These are phyloP conservation scores for Raffaelea albimanens DNA, from an alignment of 2,329 filamentous ascomycete genomes.

Conservation along the genomic window DNA sequence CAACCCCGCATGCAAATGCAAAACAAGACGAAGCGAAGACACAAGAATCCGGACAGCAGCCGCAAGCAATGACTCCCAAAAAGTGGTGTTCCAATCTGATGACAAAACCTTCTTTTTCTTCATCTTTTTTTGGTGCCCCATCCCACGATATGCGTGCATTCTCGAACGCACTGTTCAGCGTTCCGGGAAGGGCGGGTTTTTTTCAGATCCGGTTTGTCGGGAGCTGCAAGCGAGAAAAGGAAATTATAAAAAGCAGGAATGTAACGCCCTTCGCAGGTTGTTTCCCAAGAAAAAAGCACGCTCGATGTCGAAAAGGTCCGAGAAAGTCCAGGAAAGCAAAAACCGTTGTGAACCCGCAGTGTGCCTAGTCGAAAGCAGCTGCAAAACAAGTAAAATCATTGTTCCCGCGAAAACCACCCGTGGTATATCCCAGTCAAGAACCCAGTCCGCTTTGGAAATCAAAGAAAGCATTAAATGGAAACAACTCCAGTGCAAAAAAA, in stretches of 20 bases:
- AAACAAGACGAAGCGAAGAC: neutral
- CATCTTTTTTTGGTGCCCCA: neutral
- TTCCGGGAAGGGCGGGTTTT: neutral
- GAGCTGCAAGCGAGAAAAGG: slow-evolving; percentile 28
- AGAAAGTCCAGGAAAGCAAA: neutral
- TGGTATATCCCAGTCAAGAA: too few relatives aligned
- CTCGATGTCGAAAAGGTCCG: neutral
- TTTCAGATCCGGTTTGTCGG: slow-evolving; percentile 12
- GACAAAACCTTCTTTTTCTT: slow-evolving; percentile 10
- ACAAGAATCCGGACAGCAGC: neutral
- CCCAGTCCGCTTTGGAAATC: too few relatives aligned
- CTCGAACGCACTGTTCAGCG: neutral
- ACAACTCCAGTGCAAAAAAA: too few relatives aligned
- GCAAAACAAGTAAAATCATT: too few relatives aligned
- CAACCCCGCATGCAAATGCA: too few relatives aligned
- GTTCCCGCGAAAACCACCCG: too few relatives aligned
- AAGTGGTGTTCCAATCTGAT: slow-evolving; percentile 14
- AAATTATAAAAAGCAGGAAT: slow-evolving; percentile 6
- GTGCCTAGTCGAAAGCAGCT: neutral
- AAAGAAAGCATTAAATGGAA: too few relatives aligned
- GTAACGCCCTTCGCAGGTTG: neutral
- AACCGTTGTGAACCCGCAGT: neutral
- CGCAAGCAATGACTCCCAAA: slow-evolving; percentile 11
- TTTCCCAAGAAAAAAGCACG: neutral
- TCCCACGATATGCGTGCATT: slow-evolving; percentile 2